Percentiles rank a stretch among this genome's conserved stretches.
Conservation (phyloP, 108 stramenopile species). For the Skeletonema potamos region DNA sequence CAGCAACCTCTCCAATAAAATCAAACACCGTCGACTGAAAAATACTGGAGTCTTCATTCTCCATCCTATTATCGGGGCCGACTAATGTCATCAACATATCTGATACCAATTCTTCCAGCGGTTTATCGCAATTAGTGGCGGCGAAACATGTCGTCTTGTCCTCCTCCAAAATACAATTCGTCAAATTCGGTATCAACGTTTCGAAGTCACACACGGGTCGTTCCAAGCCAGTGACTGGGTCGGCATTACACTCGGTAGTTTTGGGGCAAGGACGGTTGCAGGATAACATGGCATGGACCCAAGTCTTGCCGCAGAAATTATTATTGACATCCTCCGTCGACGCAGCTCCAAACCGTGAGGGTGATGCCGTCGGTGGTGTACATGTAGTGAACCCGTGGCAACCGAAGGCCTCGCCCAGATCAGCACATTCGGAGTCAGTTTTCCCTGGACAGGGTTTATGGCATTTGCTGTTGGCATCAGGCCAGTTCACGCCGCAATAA, state of each 20-base stretch:
- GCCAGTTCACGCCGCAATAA: slow-evolving; percentile 32
- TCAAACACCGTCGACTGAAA: slow-evolving; percentile 16
- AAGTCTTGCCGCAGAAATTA: not conserved
- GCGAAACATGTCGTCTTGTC: slow-evolving; percentile 1
- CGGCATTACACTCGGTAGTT: slow-evolving; percentile 1
- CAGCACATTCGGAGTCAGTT: slow-evolving; percentile 7
- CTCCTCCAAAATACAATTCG: not conserved
- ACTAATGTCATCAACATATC: slow-evolving; percentile 7
- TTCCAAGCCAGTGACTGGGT: slow-evolving; percentile 2
- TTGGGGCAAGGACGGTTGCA: slow-evolving; percentile 8
- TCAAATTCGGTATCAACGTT: not conserved
- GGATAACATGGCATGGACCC: slow-evolving; percentile 20
- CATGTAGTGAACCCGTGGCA: not conserved
- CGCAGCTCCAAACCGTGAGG: not conserved
- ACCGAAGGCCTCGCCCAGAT: not conserved
- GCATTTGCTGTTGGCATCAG: slow-evolving; percentile 23
- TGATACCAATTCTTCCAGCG: slow-evolving; percentile 1
- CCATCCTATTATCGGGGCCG: slow-evolving; percentile 12
- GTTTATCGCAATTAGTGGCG: slow-evolving; percentile 23
- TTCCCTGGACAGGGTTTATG: slow-evolving; percentile 6
- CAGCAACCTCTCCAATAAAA: not conserved
- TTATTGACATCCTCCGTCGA: not conserved
- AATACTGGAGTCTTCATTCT: not conserved
- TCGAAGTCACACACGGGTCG: not conserved
- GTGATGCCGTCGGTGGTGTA: not conserved